Conservation (phyloP, 2,329 filamentous ascomycete species). For the Microsporum canis region DNA sequence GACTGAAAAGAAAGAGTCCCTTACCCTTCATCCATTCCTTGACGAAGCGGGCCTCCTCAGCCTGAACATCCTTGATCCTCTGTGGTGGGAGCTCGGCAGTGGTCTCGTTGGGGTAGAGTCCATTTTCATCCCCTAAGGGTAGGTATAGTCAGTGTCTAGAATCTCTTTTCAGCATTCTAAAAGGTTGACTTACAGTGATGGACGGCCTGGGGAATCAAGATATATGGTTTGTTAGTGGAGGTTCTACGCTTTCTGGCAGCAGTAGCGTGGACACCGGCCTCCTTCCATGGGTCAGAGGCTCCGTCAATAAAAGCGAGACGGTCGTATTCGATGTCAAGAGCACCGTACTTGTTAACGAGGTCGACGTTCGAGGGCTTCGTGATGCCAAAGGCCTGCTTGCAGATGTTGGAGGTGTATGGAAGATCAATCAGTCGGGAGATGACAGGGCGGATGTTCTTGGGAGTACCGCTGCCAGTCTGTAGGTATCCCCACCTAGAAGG, state of each 20-base stretch:
- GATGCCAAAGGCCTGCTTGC: conserved; percentile 59
- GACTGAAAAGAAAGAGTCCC: not conserved
- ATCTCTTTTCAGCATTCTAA: conserved; percentile 20
- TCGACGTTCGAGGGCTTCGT: conserved; percentile 50
- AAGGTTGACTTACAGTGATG: conserved; percentile 68
- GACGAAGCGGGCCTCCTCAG: conserved; percentile 37
- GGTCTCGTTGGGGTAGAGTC: conserved; percentile 42
- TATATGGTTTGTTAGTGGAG: conserved; percentile 55
- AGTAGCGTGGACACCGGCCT: conserved; percentile 59
- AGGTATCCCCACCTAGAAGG: conserved; percentile 61
- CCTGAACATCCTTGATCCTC: conserved; percentile 38
- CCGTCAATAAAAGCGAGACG: conserved; percentile 70
- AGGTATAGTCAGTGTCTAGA: conserved; percentile 19
- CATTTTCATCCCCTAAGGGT: conserved; percentile 37
- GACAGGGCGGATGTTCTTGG: conserved; percentile 52
- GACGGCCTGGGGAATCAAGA: conserved; percentile 62
- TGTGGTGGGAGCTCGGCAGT: conserved; percentile 37
- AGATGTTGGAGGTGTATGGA: conserved; percentile 51
- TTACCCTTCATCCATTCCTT: conserved; percentile 38
- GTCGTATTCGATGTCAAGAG: conserved; percentile 58
- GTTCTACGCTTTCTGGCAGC: conserved; percentile 46
- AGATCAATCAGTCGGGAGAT: conserved; percentile 60
- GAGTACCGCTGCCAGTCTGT: conserved; percentile 59
- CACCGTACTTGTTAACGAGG: conserved; percentile 65
- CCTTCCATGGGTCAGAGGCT: conserved; percentile 68